Evolutionary conservation across 2,329 filamentous ascomycete species (phyloP).

Genomic region (Fusarium gaditjirri): DNA sequence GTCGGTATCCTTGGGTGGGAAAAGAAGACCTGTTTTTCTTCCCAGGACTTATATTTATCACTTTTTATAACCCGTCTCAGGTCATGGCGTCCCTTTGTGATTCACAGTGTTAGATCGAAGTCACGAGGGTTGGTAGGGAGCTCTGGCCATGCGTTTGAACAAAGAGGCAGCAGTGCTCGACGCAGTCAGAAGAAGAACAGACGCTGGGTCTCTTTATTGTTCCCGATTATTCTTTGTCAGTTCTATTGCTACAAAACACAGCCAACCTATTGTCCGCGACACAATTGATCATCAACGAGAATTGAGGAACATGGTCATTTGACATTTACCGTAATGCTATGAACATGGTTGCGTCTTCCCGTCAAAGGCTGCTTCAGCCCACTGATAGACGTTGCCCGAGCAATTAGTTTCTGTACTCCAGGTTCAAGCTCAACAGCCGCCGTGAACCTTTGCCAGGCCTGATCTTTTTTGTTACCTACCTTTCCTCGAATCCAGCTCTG

Average conservation of each 20-base stretch:
- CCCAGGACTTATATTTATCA: rapidly evolving
- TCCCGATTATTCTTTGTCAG: not conserved
- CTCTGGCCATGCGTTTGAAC: not conserved
- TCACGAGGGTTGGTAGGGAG: not conserved
- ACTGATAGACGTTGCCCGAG: not conserved
- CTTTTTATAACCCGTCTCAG: not conserved
- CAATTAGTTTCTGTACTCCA: not conserved
- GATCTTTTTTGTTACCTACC: not conserved
- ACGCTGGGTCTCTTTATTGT: not conserved
- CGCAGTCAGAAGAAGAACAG: constrained; percentile 26
- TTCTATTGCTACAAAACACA: not conserved
- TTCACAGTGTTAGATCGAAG: not conserved
- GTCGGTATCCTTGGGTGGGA: not conserved
- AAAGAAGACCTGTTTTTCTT: too few species aligned
- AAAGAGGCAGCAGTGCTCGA: not conserved
- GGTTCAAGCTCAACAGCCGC: not conserved
- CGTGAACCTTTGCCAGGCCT: not conserved
- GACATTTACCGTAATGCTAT: not conserved
- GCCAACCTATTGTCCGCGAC: not conserved
- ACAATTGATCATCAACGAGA: not conserved
- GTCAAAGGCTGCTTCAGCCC: not conserved
- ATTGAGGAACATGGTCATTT: constrained; percentile 57
- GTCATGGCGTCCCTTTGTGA: not conserved
- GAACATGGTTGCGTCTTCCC: not conserved
- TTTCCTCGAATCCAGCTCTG: not conserved